Evolutionary conservation across 2,329 filamentous ascomycete genomes (phyloP).

Genomic region (Paramyrothecium roridum): DNA sequence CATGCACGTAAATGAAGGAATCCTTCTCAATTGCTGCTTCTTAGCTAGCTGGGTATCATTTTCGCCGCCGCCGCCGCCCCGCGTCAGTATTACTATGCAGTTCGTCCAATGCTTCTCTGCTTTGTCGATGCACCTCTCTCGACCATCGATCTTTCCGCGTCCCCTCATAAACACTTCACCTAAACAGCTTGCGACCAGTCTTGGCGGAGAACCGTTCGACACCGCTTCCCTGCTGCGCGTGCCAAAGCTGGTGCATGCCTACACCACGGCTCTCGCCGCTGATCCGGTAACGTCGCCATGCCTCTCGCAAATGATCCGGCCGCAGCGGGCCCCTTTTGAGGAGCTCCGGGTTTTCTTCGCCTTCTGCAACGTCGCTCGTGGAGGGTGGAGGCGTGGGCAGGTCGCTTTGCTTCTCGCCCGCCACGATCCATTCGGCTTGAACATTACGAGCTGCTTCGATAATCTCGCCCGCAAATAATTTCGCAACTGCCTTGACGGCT

Average conservation of each 20-base stretch:
- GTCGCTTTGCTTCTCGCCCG: slow-evolving; percentile 56
- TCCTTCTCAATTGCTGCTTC: too few relatives aligned
- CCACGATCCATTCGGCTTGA: slow-evolving; percentile 67
- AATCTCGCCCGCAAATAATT: slow-evolving; percentile 73
- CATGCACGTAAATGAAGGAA: too few relatives aligned
- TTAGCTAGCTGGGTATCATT: too few relatives aligned
- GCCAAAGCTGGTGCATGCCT: slow-evolving; percentile 58
- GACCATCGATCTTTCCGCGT: neutral
- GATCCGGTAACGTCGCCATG: slow-evolving; percentile 64
- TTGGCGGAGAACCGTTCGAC: slow-evolving; percentile 56
- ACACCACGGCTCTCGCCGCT: slow-evolving; percentile 61
- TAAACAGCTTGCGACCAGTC: slow-evolving; percentile 52
- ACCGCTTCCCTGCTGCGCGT: slow-evolving; percentile 57
- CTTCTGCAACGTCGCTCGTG: slow-evolving; percentile 23
- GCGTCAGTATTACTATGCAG: too few relatives aligned
- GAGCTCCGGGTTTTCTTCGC: slow-evolving; percentile 26
- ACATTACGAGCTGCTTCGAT: slow-evolving; percentile 69
- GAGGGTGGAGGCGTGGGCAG: slow-evolving; percentile 39
- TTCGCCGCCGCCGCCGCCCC: too few relatives aligned
- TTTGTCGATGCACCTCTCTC: neutral
- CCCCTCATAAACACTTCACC: slow-evolving; percentile 24
- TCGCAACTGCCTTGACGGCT: slow-evolving; percentile 72
- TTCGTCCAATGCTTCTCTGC: too few relatives aligned
- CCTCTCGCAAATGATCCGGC: slow-evolving; percentile 73
- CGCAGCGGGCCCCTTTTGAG: slow-evolving; percentile 56